Evolutionary conservation across 768 basidiomycete genomes (phyloP).

Genomic region (Kwoniella botswanensis): DNA sequence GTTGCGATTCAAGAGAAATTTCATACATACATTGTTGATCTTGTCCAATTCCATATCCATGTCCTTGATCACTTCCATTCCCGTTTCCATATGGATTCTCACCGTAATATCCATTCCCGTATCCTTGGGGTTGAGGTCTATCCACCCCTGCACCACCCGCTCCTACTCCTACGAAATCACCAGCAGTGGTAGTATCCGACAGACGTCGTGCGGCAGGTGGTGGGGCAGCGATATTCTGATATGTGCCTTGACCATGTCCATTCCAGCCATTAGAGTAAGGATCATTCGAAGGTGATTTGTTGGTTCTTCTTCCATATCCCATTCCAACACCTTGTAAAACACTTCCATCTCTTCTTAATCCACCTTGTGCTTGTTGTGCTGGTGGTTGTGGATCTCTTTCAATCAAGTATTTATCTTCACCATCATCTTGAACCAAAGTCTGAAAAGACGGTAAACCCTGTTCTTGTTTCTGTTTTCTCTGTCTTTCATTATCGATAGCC

Average conservation of each 20-base stretch:
- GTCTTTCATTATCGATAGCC: constrained; percentile 42
- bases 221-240: constrained; percentile 16
- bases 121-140: constrained; percentile 12
- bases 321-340: constrained; percentile 37
- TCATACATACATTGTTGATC: constrained; percentile 19
- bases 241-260: constrained; percentile 8
- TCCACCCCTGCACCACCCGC: constrained; percentile 46
- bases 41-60: constrained; percentile 20
- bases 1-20: background rate
- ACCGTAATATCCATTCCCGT: constrained; percentile 32
- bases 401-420: constrained; percentile 48
- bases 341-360: constrained; percentile 33
- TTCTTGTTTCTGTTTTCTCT: constrained; percentile 50
- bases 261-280: constrained; percentile 13
- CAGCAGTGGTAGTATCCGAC: constrained; percentile 40
- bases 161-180: constrained; percentile 46
- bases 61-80: constrained; percentile 22
- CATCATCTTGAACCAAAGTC: constrained; percentile 36
- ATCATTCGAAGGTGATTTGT: constrained; percentile 17
- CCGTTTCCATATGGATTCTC: constrained; percentile 22
- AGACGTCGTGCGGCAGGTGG: constrained; percentile 23
- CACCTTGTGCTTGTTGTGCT: constrained; percentile 23
- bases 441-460: constrained; percentile 48
- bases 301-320: constrained; percentile 45
- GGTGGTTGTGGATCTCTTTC: constrained; percentile 30